Evolutionary conservation across 257 asterid genomes (phyloP).

Genomic region (Catharanthus roseus): DNA sequence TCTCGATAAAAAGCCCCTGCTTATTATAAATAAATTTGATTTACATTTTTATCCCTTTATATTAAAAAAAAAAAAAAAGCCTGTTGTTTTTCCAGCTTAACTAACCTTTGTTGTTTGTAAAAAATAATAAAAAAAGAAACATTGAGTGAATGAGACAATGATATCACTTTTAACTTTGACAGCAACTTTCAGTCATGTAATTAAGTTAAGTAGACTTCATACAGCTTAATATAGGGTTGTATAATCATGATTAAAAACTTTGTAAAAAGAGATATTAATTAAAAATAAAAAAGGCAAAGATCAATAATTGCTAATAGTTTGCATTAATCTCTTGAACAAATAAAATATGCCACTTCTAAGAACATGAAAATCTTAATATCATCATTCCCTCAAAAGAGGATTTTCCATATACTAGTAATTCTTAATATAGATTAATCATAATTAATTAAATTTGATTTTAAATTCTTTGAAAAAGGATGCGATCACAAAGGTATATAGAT

Average conservation of each 20-base stretch:
- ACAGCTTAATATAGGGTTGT: not conserved
- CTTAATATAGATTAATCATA: not conserved
- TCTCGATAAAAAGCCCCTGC: no score
- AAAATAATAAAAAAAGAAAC: no score
- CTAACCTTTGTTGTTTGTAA: not conserved
- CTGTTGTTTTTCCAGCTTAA: not conserved
- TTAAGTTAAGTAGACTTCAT: not conserved
- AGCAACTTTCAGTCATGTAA: not conserved
- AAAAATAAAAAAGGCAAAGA: not conserved
- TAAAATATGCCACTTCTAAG: not conserved
- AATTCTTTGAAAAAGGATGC: slow-evolving; percentile 4
- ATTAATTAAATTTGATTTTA: not conserved
- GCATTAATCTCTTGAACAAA: not conserved
- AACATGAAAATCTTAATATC: not conserved
- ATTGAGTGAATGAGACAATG: slow-evolving; percentile 2
- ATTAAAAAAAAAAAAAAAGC: no score
- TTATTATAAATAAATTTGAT: no score
- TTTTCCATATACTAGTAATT: no score
- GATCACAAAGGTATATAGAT: not conserved
- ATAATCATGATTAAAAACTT: not conserved
- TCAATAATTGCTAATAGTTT: not conserved
- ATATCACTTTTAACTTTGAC: not conserved
- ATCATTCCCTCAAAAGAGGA: not conserved
- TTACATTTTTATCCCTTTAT: no score
- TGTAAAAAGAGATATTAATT: not conserved